These are phyloP conservation scores for Immersiporthe knoxdaviesiana DNA, from an alignment of 2,329 filamentous ascomycete species.

Conservation along the genomic window DNA sequence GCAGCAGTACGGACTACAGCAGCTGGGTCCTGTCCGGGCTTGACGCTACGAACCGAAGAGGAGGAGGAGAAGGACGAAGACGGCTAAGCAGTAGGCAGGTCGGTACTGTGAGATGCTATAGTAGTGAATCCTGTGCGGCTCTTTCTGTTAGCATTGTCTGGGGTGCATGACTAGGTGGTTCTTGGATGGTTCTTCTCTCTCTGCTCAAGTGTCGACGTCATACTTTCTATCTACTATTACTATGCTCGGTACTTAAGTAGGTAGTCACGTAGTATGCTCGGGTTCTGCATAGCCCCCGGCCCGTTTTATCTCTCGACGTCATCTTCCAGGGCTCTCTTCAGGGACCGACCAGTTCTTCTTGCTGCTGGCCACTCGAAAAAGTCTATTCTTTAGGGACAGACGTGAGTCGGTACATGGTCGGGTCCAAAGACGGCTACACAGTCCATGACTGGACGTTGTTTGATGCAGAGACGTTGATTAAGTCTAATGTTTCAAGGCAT, in stretches of 20 bases:
- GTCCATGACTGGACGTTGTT: neutral
- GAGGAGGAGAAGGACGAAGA: too few relatives aligned
- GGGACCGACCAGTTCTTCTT: neutral
- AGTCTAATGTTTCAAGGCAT: too few relatives aligned
- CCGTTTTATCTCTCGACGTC: neutral
- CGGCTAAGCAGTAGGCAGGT: neutral
- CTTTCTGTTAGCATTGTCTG: neutral
- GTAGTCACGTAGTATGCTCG: too few relatives aligned
- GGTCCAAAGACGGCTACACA: neutral
- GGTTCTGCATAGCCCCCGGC: neutral
- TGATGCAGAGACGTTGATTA: too few relatives aligned
- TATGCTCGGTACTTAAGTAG: too few relatives aligned
- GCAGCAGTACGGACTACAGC: neutral
- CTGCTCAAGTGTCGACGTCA: neutral
- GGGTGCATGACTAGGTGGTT: neutral
- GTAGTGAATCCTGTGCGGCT: neutral
- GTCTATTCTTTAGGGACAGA: neutral
- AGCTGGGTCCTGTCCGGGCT: neutral
- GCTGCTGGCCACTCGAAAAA: neutral
- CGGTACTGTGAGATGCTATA: too few relatives aligned
- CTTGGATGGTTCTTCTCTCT: neutral
- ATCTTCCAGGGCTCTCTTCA: neutral
- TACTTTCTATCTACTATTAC: neutral
- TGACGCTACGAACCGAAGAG: too few relatives aligned
- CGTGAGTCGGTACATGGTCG: too few relatives aligned